A percentile compares a stretch with the other conserved stretches of the same genome.
Conservation (phyloP, 768 basidiomycete species). For the Exidia glandulosa region DNA sequence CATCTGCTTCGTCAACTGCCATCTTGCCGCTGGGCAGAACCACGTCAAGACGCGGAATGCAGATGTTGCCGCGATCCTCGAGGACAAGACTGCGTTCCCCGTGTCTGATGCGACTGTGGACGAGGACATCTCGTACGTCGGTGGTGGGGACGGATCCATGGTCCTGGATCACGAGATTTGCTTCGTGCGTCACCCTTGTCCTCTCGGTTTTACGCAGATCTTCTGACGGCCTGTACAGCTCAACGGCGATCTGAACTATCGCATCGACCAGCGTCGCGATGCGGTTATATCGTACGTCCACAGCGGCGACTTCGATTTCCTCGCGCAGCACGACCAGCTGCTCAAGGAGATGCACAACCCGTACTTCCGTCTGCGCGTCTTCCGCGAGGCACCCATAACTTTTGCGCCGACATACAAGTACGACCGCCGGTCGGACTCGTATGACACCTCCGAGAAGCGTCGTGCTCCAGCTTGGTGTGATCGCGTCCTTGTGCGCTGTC, state of each 20-base stretch:
- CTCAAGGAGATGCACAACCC: slow-evolving; percentile 84
- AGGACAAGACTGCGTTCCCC: slow-evolving; percentile 62
- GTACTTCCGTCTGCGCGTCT: slow-evolving; percentile 74
- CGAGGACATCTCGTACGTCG: slow-evolving; percentile 59
- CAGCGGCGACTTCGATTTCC: slow-evolving; percentile 48
- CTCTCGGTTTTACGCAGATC: too few relatives aligned
- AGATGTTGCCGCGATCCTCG: slow-evolving; percentile 79
- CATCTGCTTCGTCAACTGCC: slow-evolving; percentile 91
- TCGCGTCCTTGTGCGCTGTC: slow-evolving; percentile 70
- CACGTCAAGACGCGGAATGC: slow-evolving; percentile 74
- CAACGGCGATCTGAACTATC: slow-evolving; percentile 94
- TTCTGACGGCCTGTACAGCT: slow-evolving; percentile 53
- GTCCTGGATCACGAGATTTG: slow-evolving; percentile 92
- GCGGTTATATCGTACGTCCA: slow-evolving; percentile 60
- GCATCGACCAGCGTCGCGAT: slow-evolving; percentile 88
- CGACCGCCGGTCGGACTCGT: slow-evolving; percentile 64
- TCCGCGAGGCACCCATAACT: slow-evolving; percentile 68
- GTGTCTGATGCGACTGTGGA: slow-evolving; percentile 30
- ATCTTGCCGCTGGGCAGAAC: slow-evolving; percentile 90
- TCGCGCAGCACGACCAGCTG: slow-evolving; percentile 78
- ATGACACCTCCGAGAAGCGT: slow-evolving; percentile 81
- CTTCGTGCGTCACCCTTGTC: slow-evolving; percentile 42
- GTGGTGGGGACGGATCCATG: slow-evolving; percentile 89
- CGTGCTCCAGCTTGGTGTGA: slow-evolving; percentile 96
- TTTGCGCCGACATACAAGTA: slow-evolving; percentile 96